Conservation (phyloP, 768 basidiomycete species). For the Mycena metata region DNA sequence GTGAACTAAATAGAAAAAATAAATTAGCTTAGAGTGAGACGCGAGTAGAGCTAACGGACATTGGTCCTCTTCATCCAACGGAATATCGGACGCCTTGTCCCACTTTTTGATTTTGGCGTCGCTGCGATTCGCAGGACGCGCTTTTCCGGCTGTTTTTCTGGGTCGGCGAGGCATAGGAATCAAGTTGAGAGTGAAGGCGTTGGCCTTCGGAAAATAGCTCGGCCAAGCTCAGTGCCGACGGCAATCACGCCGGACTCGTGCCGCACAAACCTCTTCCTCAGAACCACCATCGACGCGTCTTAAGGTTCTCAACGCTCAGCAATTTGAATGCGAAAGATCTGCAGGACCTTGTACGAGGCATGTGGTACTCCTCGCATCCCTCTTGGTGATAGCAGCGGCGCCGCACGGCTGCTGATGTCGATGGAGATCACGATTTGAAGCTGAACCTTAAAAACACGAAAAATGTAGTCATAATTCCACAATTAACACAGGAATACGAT, state of each 20-base stretch:
- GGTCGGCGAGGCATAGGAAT: conserved; percentile 63
- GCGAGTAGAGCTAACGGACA: conserved; percentile 59
- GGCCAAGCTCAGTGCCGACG: not conserved
- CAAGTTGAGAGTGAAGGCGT: not conserved
- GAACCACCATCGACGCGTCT: conserved; percentile 23
- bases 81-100: conserved; percentile 77
- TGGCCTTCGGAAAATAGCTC: not conserved
- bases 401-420: too few species aligned
- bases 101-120: conserved; percentile 73
- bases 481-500: too few species aligned
- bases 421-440: too few species aligned
- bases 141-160: conserved; percentile 55
- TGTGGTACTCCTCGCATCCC: too few species aligned
- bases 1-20: conserved; percentile 73
- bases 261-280: too few species aligned
- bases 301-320: conserved; percentile 2
- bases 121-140: conserved; percentile 63
- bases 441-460: too few species aligned
- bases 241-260: too few species aligned
- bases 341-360: conserved; percentile 12
- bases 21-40: conserved; percentile 24
- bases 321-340: not conserved
- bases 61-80: conserved; percentile 83
- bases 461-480: too few species aligned
- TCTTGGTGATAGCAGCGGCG: too few species aligned